Base-by-base conservation (phyloP, 2,329 filamentous ascomycete genomes). In the Emericellopsis cladophorae region DNA sequence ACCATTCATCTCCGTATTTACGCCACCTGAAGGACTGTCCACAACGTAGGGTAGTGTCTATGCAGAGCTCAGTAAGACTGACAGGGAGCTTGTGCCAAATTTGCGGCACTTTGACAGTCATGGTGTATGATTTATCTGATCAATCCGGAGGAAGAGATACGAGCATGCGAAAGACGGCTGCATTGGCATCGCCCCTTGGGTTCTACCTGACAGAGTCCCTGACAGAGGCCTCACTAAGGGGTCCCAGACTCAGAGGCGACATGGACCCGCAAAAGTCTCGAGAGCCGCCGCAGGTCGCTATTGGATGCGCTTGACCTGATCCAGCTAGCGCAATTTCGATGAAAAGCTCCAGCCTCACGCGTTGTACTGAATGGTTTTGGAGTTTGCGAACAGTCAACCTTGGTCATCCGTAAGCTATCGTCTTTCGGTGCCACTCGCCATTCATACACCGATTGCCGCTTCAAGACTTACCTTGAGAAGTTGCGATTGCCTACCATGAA, bases 1-100 rank as follows among this genome's bases (percentile, higher is more conserved):
- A 84, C 92, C 92, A 98, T 68, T 90, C 82, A 57, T 89, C 79
- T 35, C 79, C 74, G 38, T 86, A 76, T 56, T 89, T 88, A 46
- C 81, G 82, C 92, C 92, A 98, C 66, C 90, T 81, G 52, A 98
- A 98, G 1, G 90, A 95, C 59, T 98, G 92, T 4, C 92, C 92
- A 58, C 92, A 98, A 46, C 90, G 81, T 29, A 98, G 67, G 0
- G 88, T 95, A 0, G 90, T 98, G 52, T 95, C 87, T 49, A 98
- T 88, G 57, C 87, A 95, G 4, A 98, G 74, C 57, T 98, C 92
- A 4, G 80, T 76, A 29, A 95, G 65, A 45, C 72, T 84, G 33
- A 95, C 67, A 21, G 92, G 88, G 49, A 98, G 65, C 65, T 85
- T 93, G 48, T 78, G 78, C 92, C 92, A 98, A 56, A 86, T 83